Percentiles rank a stretch among this genome's conserved stretches.
These are phyloP conservation scores for Funneliformis caledonium DNA, from an alignment of 371 early-diverging fungal species.

Conservation along the genomic window DNA sequence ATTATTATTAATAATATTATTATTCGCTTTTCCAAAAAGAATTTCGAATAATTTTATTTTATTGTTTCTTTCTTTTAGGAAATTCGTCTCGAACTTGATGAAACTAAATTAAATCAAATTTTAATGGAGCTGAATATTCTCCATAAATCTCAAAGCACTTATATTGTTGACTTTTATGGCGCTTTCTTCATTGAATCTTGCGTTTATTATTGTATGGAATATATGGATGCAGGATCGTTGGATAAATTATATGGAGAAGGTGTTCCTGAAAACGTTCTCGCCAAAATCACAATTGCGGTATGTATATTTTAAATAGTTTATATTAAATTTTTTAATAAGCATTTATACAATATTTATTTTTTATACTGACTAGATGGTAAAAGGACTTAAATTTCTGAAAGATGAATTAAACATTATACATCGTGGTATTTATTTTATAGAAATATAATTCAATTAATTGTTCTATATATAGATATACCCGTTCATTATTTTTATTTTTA, in stretches of 20 bases:
- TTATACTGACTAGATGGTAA: conserved; percentile 67
- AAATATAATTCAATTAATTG: neutral
- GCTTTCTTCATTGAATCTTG: conserved; percentile 96
- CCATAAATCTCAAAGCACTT: conserved; percentile 83
- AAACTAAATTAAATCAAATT: conserved; percentile 86
- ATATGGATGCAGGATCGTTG: conserved; percentile 94
- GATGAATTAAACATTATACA: conserved; percentile 90
- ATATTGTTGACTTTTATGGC: conserved; percentile 97
- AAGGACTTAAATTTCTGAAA: conserved; percentile 87
- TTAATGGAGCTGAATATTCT: conserved; percentile 92
- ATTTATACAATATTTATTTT: conserved; percentile 1
- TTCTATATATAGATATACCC: neutral
- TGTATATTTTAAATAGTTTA: conserved; percentile 34
- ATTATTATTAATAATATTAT: neutral
- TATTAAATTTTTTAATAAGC: neutral
- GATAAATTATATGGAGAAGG: conserved; percentile 85
- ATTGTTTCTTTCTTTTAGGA: conserved; percentile 59
- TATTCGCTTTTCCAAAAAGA: neutral
- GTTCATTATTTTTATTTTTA: conserved; percentile 39
- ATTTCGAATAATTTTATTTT: neutral
- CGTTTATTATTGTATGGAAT: conserved; percentile 94
- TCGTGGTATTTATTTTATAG: conserved; percentile 56
- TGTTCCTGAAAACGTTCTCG: conserved; percentile 82
- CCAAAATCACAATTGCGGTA: conserved; percentile 77
- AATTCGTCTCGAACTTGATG: conserved; percentile 89